These are phyloP conservation scores for Astraeus odoratus DNA, from an alignment of 768 basidiomycete genomes.

Conservation along the genomic window DNA sequence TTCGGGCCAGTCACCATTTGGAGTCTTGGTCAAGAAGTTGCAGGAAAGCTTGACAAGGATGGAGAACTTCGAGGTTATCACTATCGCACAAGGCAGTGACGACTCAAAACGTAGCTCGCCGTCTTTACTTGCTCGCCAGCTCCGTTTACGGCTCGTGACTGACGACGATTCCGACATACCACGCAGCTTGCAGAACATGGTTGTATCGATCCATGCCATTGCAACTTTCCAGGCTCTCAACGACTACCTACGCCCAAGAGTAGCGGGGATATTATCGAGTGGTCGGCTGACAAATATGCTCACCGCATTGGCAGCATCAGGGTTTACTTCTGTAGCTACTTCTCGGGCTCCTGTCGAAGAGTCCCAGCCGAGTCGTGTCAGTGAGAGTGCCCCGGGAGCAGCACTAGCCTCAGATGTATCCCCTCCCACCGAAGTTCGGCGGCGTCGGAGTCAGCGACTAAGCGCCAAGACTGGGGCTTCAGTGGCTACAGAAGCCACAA, in stretches of 20 bases:
- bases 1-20: slow-evolving; percentile 51
- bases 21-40: slow-evolving; percentile 85
- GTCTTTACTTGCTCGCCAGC: slow-evolving; percentile 84
- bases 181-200: slow-evolving; percentile 79
- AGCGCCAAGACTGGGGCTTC: slow-evolving; percentile 53
- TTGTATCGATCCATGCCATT: slow-evolving; percentile 96
- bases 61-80: slow-evolving; percentile 93
- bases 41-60: slow-evolving; percentile 94
- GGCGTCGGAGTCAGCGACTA: slow-evolving; percentile 79
- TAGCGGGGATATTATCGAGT: slow-evolving; percentile 61
- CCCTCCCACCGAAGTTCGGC: slow-evolving; percentile 37
- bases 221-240: slow-evolving; percentile 97
- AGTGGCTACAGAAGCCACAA: slow-evolving; percentile 8
- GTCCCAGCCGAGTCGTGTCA: slow-evolving; percentile 25
- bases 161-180: slow-evolving; percentile 88
- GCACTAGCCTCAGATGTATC: slow-evolving; percentile 27
- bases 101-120: slow-evolving; percentile 90
- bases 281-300: slow-evolving; percentile 81
- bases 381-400: slow-evolving; percentile 18
- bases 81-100: slow-evolving; percentile 76
- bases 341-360: slow-evolving; percentile 31
- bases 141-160: slow-evolving; percentile 85
- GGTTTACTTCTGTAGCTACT: slow-evolving; percentile 49
- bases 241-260: slow-evolving; percentile 89
- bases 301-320: slow-evolving; percentile 78